These are phyloP conservation scores for Tuber aestivum DNA, from an alignment of 495 filamentous ascomycete species.

Conservation along the genomic window DNA sequence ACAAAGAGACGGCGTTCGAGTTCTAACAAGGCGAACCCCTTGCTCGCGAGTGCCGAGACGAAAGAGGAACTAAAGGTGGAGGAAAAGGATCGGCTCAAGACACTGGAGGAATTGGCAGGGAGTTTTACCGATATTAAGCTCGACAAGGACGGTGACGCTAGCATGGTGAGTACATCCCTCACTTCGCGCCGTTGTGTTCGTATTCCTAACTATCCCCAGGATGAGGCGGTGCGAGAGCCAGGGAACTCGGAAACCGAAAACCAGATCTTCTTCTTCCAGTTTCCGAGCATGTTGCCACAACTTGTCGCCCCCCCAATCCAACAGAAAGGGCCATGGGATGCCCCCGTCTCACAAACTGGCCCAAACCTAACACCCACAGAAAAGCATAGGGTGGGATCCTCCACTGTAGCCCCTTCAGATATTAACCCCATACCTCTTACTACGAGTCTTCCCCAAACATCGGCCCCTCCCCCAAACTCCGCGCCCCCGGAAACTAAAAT, in stretches of 20 bases:
- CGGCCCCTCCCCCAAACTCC: slow-evolving; percentile 4
- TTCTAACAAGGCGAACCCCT: slow-evolving; percentile 9
- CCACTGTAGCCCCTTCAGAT: neutral
- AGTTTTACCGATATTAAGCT: slow-evolving; percentile 15
- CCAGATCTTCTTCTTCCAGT: slow-evolving; percentile 42
- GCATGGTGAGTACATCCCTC: slow-evolving; percentile 17
- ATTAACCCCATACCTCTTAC: neutral
- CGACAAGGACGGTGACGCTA: slow-evolving; percentile 26
- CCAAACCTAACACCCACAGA: neutral
- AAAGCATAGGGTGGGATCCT: neutral
- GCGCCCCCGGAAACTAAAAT: slow-evolving; percentile 12
- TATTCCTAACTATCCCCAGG: neutral
- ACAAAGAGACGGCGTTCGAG: slow-evolving; percentile 20
- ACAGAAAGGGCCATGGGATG: neutral
- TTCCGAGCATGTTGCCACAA: slow-evolving; percentile 39
- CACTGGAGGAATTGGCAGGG: slow-evolving; percentile 37
- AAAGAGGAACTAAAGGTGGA: slow-evolving; percentile 37
- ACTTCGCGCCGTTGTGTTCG: too few species aligned
- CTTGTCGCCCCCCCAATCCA: slow-evolving; percentile 11
- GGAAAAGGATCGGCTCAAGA: slow-evolving; percentile 31
- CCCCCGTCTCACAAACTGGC: neutral
- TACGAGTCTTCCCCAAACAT: neutral
- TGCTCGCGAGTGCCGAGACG: slow-evolving; percentile 23
- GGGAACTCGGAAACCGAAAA: slow-evolving; percentile 39
- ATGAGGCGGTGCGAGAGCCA: neutral